phyloP scores from a whole-genome alignment of 352 stramenopile genomes.

The Pythium plurisporium region DNA sequence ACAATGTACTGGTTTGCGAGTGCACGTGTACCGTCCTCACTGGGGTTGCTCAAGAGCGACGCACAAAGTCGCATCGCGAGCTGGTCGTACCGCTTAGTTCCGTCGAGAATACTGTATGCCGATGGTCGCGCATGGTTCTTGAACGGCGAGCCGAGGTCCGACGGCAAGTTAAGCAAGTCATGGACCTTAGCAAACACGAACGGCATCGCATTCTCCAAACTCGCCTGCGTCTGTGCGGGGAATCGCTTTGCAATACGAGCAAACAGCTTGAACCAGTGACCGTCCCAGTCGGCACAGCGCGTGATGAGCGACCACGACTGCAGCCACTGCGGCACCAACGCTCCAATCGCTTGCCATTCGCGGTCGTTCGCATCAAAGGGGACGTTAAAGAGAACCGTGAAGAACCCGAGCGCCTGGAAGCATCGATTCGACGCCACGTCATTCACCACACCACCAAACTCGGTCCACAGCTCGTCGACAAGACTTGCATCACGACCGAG shows the following conservation, averaged over 20 bases:
- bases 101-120: constrained; percentile 41
- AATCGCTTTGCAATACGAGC: constrained; percentile 56
- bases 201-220: constrained; percentile 26
- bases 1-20: constrained; percentile 44
- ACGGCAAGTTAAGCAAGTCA: constrained; percentile 53
- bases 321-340: constrained; percentile 52
- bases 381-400: constrained; percentile 47
- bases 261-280: constrained; percentile 71
- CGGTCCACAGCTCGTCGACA: constrained; percentile 44
- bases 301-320: constrained; percentile 50
- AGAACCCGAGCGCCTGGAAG: constrained; percentile 54
- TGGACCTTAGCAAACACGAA: constrained; percentile 72
- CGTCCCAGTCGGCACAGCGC: constrained; percentile 54
- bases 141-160: constrained; percentile 58
- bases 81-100: constrained; percentile 52
- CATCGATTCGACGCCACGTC: constrained; percentile 46
- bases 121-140: constrained; percentile 58
- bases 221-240: constrained; percentile 7
- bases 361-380: constrained; percentile 5
- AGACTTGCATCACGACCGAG: constrained; percentile 22
- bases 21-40: constrained; percentile 2
- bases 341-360: constrained; percentile 13
- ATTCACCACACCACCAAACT: constrained; percentile 37
- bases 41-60: constrained; percentile 36
- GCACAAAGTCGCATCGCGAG: constrained; percentile 52